Evolutionary conservation across 2,329 filamentous ascomycete species (phyloP).

Genomic region (Aspergillus unguis): DNA sequence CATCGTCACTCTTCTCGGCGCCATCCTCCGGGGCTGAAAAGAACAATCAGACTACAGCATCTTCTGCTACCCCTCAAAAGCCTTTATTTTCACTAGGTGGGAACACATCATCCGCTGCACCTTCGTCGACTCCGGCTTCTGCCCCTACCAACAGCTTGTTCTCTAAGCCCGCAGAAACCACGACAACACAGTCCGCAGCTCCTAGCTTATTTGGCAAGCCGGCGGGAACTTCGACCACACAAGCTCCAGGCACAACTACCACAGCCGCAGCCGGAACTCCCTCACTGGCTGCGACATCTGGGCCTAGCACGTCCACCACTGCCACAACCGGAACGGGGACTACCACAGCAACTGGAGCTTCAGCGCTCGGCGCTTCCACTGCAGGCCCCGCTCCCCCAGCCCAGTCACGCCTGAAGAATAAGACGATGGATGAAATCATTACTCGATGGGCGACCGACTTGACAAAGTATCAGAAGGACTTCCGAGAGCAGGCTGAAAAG

Average conservation of each 20-base stretch:
- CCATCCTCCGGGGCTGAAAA: conserved; percentile 27
- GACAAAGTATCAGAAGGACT: conserved; percentile 94
- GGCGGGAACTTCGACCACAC: conserved; percentile 23
- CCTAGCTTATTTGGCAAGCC: conserved; percentile 26
- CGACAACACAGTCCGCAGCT: conserved; percentile 22
- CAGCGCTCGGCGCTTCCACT: conserved; percentile 66
- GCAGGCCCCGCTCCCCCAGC: conserved; percentile 73
- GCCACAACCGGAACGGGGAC: conserved; percentile 27
- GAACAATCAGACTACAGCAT: conserved; percentile 23
- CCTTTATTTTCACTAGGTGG: conserved; percentile 32
- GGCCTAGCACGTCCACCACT: conserved; percentile 32
- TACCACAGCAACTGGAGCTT: conserved; percentile 29
- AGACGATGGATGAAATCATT: conserved; percentile 98
- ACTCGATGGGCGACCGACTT: conserved; percentile 94
- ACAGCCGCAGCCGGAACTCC: conserved; percentile 22
- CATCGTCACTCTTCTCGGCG: conserved; percentile 30
- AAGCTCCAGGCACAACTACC: conserved; percentile 21
- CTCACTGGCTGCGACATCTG: conserved; percentile 26
- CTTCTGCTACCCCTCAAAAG: conserved; percentile 34
- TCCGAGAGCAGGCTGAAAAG: conserved; percentile 82
- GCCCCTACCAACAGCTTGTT: conserved; percentile 30
- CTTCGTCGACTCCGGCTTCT: conserved; percentile 31
- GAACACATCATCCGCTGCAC: conserved; percentile 29
- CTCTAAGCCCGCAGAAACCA: conserved; percentile 29
- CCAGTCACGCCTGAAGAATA: conserved; percentile 90